These are phyloP conservation scores for Glycine tomentella DNA, from an alignment of 306 rosid genomes.

Conservation along the genomic window DNA sequence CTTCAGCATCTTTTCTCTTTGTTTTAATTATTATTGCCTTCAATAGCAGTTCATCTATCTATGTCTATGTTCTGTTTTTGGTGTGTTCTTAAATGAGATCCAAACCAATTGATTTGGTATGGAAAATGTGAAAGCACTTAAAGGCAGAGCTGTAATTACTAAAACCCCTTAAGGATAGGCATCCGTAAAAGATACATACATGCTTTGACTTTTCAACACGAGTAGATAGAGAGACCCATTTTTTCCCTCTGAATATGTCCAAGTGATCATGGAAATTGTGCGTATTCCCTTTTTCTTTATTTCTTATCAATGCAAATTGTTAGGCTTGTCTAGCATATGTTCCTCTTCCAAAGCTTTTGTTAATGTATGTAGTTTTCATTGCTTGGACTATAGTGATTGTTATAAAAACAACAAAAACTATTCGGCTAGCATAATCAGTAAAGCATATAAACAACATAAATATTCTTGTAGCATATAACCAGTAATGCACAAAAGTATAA, in stretches of 20 bases:
- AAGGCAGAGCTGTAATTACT: conserved; percentile 1
- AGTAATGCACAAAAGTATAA: conserved; percentile 14
- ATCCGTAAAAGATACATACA: conserved; percentile 41
- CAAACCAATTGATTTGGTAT: conserved; percentile 31
- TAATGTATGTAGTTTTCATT: conserved; percentile 35
- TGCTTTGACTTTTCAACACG: conserved; percentile 51
- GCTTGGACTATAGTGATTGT: conserved; percentile 36
- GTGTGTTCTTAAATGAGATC: conserved; percentile 15
- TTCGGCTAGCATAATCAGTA: conserved; percentile 21
- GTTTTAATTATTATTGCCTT: conserved; percentile 19
- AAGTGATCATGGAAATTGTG: conserved; percentile 37
- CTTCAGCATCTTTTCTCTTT: background rate
- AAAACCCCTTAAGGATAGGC: conserved; percentile 43
- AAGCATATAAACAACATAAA: background rate
- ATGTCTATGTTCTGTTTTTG: conserved; percentile 16
- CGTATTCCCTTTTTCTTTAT: conserved; percentile 35
- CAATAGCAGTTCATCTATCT: background rate
- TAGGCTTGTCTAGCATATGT: conserved; percentile 50
- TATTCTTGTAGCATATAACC: conserved; percentile 19
- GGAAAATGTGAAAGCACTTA: conserved; percentile 26
- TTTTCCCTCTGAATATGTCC: conserved; percentile 16
- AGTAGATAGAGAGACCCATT: conserved; percentile 12
- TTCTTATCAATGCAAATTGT: conserved; percentile 24
- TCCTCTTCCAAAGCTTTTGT: conserved; percentile 46
- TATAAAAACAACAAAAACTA: conserved; percentile 10